Evolutionary conservation across 208 protist species (phyloP).

Genomic region (Leishmania mexicana): DNA sequence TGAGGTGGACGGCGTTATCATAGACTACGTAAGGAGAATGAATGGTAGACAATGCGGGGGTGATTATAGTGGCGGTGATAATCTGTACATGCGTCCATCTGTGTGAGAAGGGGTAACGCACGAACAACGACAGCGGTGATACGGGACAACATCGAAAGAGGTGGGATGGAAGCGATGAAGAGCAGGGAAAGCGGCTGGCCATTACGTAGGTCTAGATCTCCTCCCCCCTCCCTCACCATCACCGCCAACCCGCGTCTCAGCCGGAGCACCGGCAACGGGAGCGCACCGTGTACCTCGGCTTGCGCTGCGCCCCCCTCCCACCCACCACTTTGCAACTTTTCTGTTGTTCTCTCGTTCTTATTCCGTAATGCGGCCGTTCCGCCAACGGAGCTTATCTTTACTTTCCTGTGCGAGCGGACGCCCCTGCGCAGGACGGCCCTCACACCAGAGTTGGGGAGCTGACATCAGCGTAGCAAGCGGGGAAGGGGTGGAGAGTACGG

Average conservation of each 20-base stretch:
- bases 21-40: background rate
- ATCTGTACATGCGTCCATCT: background rate
- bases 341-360: background rate
- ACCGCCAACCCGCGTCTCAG: background rate
- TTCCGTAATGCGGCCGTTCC: background rate
- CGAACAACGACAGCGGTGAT: background rate
- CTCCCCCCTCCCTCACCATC: background rate
- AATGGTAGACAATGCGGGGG: background rate
- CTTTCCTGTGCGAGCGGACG: no score
- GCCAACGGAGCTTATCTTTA: background rate
- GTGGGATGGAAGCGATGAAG: background rate
- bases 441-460: background rate
- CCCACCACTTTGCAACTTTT: background rate
- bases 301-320: background rate
- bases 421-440: background rate
- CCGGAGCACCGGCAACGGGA: background rate
- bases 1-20: background rate
- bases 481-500: background rate
- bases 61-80: background rate
- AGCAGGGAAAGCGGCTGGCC: background rate
- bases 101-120: background rate
- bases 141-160: background rate
- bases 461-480: background rate
- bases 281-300: background rate
- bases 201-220: background rate